Base-by-base conservation (phyloP, 306 rosid genomes). In the Castanopsis chinensis region DNA sequence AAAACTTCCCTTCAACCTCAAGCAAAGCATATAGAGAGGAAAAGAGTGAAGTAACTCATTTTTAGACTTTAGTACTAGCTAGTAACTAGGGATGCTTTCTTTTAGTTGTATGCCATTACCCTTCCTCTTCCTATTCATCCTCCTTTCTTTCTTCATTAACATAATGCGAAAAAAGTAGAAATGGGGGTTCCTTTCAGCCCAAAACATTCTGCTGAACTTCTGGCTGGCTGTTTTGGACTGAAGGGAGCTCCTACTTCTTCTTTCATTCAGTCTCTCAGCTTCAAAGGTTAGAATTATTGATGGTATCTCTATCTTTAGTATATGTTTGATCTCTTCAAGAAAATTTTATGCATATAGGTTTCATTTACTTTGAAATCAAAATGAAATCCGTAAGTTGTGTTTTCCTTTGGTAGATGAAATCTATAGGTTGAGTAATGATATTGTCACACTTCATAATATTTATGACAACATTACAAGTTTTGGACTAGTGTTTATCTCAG, bases 241-340 rank as follows among this genome's bases (percentile, higher is more conserved):
- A 89, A 91, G 93, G 90, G 96, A 82, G 91, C 96, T 89, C 96
- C 89, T 78, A 88, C 23, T 89, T 89, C 90, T 91, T 86, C 88
- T 83, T 91, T 89, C 87, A 28, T 84, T 68, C 32, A 75, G 0
- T 41, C 57, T 61, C 3, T 33, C 52, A 57, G 71, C 63, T 78
- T 30, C 71, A 5, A 77, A 20, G 53, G 53, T 49, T 49, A 49
- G 21, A 59, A 35, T 77, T 71, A 52, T 52, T 57, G 19, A 17
- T 1, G 68, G 19, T 7, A 28, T 70, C 20, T 64, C 43, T 30
- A 15, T 64, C 41, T 25, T 74, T 67, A 57, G 1, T 9, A 57
- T 19, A 57, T 57, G 25, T 59, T 23, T 57, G 63, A 60, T 12
- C 33, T 25, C 32, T 60, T 25, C 67, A 60, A n/a, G 19, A 9